phyloP scores from a whole-genome alignment of 129 eudicot species.

The Cynara cardunculus region DNA sequence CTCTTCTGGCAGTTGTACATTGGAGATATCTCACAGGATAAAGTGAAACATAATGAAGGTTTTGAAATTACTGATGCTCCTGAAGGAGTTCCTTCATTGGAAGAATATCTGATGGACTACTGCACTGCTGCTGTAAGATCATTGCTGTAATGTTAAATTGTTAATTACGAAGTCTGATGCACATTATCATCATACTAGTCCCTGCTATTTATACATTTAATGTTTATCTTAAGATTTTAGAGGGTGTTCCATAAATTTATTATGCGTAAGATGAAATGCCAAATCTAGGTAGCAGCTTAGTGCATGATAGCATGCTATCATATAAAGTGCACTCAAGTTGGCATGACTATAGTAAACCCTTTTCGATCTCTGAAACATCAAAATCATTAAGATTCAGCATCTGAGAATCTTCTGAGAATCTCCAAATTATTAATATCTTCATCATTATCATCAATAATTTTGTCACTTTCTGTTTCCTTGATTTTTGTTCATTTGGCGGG shows the following conservation, averaged over 20 bases:
- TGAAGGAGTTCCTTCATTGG: conserved; percentile 83
- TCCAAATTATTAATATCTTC: too few species aligned
- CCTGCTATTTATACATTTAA: neutral
- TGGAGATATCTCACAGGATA: conserved; percentile 49
- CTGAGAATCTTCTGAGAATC: too few species aligned
- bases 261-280: neutral
- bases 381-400: too few species aligned
- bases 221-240: neutral
- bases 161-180: neutral
- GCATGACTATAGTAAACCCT: too few species aligned
- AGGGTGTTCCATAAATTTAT: neutral
- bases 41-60: conserved; percentile 49
- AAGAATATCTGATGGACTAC: conserved; percentile 71
- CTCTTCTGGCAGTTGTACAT: conserved; percentile 53
- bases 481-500: too few species aligned
- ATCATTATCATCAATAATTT: too few species aligned
- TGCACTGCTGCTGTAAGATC: conserved; percentile 76
- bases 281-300: too few species aligned
- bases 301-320: too few species aligned
- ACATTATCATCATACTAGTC: neutral
- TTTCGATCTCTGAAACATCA: too few species aligned
- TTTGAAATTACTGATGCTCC: conserved; percentile 58
- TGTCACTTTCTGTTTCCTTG: too few species aligned
- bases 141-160: conserved; percentile 14
- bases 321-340: too few species aligned